These are phyloP conservation scores for Acanthamoeba culbertsoni DNA, from an alignment of 208 protist species.

Conservation along the genomic window DNA sequence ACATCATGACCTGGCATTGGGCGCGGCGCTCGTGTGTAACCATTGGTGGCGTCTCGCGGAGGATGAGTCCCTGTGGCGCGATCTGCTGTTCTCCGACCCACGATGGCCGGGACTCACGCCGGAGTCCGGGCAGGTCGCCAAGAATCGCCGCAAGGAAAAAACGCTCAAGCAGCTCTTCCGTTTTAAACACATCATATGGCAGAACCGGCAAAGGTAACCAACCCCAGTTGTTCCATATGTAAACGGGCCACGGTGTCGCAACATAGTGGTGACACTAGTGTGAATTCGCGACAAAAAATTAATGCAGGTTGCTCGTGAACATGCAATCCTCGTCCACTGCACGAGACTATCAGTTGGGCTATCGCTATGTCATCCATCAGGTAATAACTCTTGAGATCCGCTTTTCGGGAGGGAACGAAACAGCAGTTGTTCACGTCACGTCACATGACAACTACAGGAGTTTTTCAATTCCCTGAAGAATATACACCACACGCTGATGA, in stretches of 20 bases:
- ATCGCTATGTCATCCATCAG: conserved; percentile 24
- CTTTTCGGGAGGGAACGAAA: no score
- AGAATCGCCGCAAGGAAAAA: background rate
- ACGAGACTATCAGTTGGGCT: background rate
- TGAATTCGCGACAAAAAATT: no score
- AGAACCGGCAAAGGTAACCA: background rate
- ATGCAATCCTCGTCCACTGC: background rate
- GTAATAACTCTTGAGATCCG: no score
- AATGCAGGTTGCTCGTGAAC: background rate
- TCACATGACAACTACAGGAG: background rate
- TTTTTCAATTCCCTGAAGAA: background rate
- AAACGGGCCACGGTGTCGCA: no score
- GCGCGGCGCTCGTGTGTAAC: background rate
- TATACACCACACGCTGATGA: background rate
- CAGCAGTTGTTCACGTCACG: no score
- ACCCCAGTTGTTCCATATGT: no score
- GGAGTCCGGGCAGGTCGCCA: background rate
- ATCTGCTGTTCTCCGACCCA: background rate
- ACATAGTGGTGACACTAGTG: no score
- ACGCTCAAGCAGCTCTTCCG: background rate
- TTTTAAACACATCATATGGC: background rate
- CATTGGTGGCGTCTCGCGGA: background rate
- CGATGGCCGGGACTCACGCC: background rate
- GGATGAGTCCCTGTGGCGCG: background rate
- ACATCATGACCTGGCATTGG: background rate